phyloP scores from a whole-genome alignment of 2,329 filamentous ascomycete species.

The Colletotrichum incanum region DNA sequence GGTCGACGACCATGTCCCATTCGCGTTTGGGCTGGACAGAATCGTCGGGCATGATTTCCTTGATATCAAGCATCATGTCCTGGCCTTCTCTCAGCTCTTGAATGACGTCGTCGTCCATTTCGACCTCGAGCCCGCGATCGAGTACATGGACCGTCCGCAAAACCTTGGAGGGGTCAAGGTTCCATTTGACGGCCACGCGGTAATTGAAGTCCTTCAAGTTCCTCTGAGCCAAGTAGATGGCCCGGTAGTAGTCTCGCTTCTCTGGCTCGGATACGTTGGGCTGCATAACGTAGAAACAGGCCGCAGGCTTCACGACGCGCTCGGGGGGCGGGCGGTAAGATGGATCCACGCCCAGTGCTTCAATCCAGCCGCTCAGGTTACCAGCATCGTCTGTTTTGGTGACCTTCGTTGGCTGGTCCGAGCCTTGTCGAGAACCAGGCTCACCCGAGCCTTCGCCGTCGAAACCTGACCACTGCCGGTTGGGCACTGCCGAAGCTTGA shows the following conservation, averaged over 20 bases:
- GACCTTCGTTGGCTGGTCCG: constrained; percentile 69
- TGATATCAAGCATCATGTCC: constrained; percentile 85
- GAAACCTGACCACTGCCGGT: constrained; percentile 70
- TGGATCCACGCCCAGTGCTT: constrained; percentile 91
- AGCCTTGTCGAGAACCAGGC: constrained; percentile 58
- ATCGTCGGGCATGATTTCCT: constrained; percentile 56
- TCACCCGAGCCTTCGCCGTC: constrained; percentile 69
- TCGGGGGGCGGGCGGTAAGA: constrained; percentile 86
- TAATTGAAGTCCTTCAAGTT: constrained; percentile 81
- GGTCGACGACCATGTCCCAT: constrained; percentile 75
- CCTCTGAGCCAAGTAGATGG: constrained; percentile 87
- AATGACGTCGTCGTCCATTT: constrained; percentile 93
- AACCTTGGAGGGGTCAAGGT: constrained; percentile 81
- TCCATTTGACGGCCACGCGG: constrained; percentile 84
- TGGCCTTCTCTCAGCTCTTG: constrained; percentile 89
- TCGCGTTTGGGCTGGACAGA: constrained; percentile 65
- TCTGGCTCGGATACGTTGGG: constrained; percentile 65
- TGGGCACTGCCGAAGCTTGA: constrained; percentile 60
- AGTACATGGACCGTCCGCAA: constrained; percentile 81
- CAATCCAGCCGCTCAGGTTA: constrained; percentile 85
- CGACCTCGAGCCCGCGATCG: constrained; percentile 82
- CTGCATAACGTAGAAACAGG: constrained; percentile 87
- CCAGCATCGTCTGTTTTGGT: constrained; percentile 73
- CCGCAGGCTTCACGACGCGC: constrained; percentile 79
- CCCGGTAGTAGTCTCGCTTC: constrained; percentile 80